A percentile compares a stretch with the other conserved stretches of the same genome.
phyloP scores from a whole-genome alignment of 2,329 filamentous ascomycete genomes.

The Cyclaneusma minus region DNA sequence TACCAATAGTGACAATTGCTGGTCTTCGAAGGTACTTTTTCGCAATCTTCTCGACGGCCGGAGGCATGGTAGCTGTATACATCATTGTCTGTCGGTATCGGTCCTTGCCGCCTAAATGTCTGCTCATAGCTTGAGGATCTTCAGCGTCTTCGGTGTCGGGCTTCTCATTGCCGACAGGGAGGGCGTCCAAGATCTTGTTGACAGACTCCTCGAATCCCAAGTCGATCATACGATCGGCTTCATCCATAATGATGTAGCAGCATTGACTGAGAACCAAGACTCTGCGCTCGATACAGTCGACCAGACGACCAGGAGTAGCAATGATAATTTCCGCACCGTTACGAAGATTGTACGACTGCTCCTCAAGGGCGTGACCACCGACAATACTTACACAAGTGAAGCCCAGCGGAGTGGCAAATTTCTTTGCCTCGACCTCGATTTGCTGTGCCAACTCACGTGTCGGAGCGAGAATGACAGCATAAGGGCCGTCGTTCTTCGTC shows the following conservation, averaged over 20 bases:
- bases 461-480: constrained; percentile 90
- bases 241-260: constrained; percentile 98
- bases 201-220: constrained; percentile 95
- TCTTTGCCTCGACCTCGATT: constrained; percentile 85
- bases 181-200: constrained; percentile 90
- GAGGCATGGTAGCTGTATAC: constrained; percentile 98
- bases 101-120: constrained; percentile 57
- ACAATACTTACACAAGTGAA: constrained; percentile 95
- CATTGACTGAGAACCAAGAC: constrained; percentile 89
- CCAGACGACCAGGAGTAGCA: constrained; percentile 90
- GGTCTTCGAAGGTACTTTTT: constrained; percentile 89
- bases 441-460: constrained; percentile 96
- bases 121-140: constrained; percentile 69
- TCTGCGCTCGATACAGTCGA: constrained; percentile 90
- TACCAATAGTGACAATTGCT: constrained; percentile 88
- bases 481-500: constrained; percentile 89
- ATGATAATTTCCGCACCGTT: constrained; percentile 96
- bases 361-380: constrained; percentile 90
- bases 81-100: constrained; percentile 98
- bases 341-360: constrained; percentile 77
- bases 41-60: constrained; percentile 86
- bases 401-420: constrained; percentile 79
- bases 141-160: constrained; percentile 89
- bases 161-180: constrained; percentile 88
- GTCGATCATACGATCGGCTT: constrained; percentile 98